Percentiles rank a stretch among this genome's conserved stretches.
phyloP scores from a whole-genome alignment of 371 early-diverging fungal genomes.

The Phascolomyces articulosus region DNA sequence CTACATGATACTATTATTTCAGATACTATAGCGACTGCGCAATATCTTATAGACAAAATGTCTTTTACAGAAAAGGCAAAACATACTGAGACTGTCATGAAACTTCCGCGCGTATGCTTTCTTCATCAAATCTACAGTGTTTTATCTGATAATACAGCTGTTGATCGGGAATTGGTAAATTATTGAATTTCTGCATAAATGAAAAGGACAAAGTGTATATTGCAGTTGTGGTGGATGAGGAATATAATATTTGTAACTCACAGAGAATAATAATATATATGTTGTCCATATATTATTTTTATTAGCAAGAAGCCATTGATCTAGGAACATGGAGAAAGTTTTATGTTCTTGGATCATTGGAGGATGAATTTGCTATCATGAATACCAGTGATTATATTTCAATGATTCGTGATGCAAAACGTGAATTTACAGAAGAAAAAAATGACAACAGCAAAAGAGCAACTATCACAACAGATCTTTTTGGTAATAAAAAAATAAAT shows the following conservation, averaged over 20 bases:
- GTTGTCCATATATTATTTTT: no score
- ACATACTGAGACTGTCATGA: conserved; percentile 9
- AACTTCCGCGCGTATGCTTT: conserved; percentile 29
- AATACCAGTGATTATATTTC: conserved; percentile 26
- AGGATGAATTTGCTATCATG: conserved; percentile 39
- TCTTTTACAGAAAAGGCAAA: conserved; percentile 6
- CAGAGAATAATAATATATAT: no score
- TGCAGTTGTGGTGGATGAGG: background rate
- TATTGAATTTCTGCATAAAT: no score
- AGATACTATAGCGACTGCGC: conserved; percentile 36
- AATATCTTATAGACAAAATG: conserved; percentile 27
- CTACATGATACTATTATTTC: conserved; percentile 12
- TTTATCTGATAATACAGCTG: conserved; percentile 30
- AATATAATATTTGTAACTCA: no score
- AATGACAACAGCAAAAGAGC: conserved; percentile 63
- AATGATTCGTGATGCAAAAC: conserved; percentile 21
- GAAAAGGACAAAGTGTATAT: background rate
- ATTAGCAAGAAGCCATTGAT: conserved; percentile 30
- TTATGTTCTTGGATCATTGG: conserved; percentile 32
- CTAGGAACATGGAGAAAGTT: conserved; percentile 36
- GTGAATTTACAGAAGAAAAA: conserved; percentile 44
- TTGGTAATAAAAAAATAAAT: conserved; percentile 17
- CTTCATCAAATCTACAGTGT: conserved; percentile 46
- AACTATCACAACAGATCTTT: conserved; percentile 20
- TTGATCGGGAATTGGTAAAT: conserved; percentile 46